phyloP scores from a whole-genome alignment of 2,329 filamentous ascomycete species.

The Xylariaceae sp. region DNA sequence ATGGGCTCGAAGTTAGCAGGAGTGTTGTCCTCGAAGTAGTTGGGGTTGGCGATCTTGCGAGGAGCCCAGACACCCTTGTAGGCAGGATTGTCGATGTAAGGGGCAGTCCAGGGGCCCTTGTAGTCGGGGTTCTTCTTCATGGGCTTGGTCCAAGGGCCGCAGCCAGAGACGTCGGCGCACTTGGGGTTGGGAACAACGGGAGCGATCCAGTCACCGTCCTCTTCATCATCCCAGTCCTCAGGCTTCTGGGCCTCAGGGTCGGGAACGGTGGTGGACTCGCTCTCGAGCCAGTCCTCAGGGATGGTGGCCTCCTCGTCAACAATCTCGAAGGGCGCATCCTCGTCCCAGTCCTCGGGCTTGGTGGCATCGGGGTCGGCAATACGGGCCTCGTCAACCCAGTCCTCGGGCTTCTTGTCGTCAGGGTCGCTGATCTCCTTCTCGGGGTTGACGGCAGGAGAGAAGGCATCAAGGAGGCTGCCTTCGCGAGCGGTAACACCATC shows the following conservation, averaged over 20 bases:
- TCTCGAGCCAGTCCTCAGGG: conserved; percentile 93
- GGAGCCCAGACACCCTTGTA: conserved; percentile 97
- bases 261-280: conserved; percentile 74
- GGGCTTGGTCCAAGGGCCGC: conserved; percentile 86
- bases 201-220: conserved; percentile 95
- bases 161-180: conserved; percentile 88
- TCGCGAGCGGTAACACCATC: conserved; percentile 85
- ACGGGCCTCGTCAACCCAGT: conserved; percentile 91
- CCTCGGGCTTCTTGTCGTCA: conserved; percentile 87
- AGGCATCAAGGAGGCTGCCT: conserved; percentile 90
- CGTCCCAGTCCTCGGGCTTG: conserved; percentile 98
- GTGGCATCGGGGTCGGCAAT: conserved; percentile 88
- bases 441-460: conserved; percentile 89
- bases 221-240: conserved; percentile 98
- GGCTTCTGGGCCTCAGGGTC: conserved; percentile 97
- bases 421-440: conserved; percentile 89
- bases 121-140: conserved; percentile 92
- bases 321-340: conserved; percentile 95
- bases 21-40: conserved; percentile 95
- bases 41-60: conserved; percentile 93
- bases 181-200: conserved; percentile 93
- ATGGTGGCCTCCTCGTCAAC: conserved; percentile 85
- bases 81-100: conserved; percentile 90
- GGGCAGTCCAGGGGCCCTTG: conserved; percentile 98
- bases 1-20: conserved; percentile 97